Conservation (phyloP, 2,329 filamentous ascomycete species). For the Aspergillus awamori region DNA sequence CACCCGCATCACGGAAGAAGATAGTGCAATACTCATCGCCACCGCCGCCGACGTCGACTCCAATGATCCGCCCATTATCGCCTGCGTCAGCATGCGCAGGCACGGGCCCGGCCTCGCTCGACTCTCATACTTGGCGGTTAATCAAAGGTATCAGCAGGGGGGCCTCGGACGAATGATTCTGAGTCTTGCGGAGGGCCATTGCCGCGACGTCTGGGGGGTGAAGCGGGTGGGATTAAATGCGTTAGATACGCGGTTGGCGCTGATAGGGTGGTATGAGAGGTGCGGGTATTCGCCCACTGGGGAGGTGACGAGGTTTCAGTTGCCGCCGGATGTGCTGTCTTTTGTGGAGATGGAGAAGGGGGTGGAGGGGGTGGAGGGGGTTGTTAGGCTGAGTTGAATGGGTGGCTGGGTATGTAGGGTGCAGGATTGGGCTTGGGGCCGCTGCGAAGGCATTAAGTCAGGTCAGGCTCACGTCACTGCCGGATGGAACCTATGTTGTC, state of each 20-base stretch:
- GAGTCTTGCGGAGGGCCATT: not conserved
- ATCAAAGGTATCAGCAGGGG: not conserved
- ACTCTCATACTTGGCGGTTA: not conserved
- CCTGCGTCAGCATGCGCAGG: not conserved
- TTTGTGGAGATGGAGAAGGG: conserved; percentile 26
- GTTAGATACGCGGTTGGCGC: conserved; percentile 30
- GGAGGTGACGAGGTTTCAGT: conserved; percentile 25
- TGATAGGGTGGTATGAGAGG: conserved; percentile 36
- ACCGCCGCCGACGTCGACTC: conserved; percentile 10
- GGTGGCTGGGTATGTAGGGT: too few species aligned
- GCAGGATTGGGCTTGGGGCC: too few species aligned
- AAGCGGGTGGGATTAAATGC: conserved; percentile 28
- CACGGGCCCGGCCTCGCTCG: not conserved
- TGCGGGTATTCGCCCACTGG: conserved; percentile 32
- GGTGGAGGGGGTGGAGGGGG: not conserved
- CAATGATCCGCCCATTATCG: not conserved
- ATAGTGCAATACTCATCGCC: conserved; percentile 33
- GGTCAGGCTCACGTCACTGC: too few species aligned
- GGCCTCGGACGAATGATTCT: not conserved
- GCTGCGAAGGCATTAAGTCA: too few species aligned
- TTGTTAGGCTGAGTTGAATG: too few species aligned
- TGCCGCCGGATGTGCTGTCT: conserved; percentile 27
- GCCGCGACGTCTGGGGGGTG: not conserved
- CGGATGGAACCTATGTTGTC: too few species aligned
- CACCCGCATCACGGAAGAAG: conserved; percentile 30